Conservation (phyloP, 305 asterid species). For the Fraxinus dipetala region DNA sequence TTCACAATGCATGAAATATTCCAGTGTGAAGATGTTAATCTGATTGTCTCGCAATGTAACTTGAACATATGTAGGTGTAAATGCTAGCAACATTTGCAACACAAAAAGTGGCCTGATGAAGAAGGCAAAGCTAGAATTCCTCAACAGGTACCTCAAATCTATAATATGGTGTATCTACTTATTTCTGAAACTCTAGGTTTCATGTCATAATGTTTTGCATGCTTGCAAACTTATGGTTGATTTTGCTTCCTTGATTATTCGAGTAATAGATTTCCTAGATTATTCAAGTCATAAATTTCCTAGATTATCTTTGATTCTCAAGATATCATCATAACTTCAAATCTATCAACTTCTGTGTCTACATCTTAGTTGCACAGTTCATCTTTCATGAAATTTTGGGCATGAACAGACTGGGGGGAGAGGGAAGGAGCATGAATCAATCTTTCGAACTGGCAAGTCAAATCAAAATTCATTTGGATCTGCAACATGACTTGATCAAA, state of each 20-base stretch:
- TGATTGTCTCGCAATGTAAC: constrained; percentile 1
- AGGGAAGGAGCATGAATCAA: background rate
- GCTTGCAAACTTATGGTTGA: background rate
- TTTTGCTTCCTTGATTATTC: background rate
- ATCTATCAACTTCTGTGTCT: background rate
- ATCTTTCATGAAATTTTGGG: background rate
- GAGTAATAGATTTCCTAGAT: background rate
- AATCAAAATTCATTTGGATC: background rate
- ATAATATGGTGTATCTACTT: background rate
- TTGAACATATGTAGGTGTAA: constrained; percentile 33
- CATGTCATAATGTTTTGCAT: background rate
- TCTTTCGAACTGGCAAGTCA: background rate
- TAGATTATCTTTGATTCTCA: background rate
- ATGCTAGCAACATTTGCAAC: constrained; percentile 51
- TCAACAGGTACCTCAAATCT: constrained; percentile 55
- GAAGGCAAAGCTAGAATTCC: constrained; percentile 78
- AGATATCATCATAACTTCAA: background rate
- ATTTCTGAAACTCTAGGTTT: background rate
- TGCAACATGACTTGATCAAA: background rate
- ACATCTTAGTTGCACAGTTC: background rate
- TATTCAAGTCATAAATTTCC: background rate
- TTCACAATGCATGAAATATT: constrained; percentile 7
- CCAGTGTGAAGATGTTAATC: constrained; percentile 14
- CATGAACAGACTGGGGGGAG: background rate
- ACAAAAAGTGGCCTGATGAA: constrained; percentile 80